These are phyloP conservation scores for Thalassiosira mediterranea DNA, from an alignment of 352 stramenopile genomes.

Conservation along the genomic window DNA sequence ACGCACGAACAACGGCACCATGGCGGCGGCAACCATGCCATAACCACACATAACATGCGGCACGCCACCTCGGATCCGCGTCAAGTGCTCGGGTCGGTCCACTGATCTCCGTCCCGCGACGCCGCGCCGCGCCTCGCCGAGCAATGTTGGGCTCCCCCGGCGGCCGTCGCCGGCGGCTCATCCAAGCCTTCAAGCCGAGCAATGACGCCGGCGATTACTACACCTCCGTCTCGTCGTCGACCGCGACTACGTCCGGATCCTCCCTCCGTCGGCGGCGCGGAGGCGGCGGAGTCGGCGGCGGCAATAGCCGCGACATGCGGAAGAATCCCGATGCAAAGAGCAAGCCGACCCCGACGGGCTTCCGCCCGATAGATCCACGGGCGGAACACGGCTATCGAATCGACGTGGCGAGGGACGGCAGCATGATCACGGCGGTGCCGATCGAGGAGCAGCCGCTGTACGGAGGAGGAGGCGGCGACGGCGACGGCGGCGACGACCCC, in stretches of 20 bases:
- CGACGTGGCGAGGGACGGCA: constrained; percentile 37
- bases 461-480: neutral
- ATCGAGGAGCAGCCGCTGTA: constrained; percentile 12
- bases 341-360: neutral
- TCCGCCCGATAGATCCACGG: constrained; percentile 19
- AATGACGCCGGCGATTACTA: constrained; percentile 13
- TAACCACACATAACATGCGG: no score
- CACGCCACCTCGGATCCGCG: no score
- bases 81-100: no score
- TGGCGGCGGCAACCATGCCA: no score
- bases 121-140: no score
- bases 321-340: constrained; percentile 3
- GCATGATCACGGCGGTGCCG: constrained; percentile 53
- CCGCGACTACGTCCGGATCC: neutral
- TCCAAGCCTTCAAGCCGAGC: constrained; percentile 23
- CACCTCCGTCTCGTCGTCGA: constrained; percentile 25
- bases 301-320: constrained; percentile 9
- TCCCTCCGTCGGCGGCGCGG: constrained; percentile 4
- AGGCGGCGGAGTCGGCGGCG: no score
- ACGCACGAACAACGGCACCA: no score
- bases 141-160: constrained; percentile 12
- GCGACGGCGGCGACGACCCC: neutral
- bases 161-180: constrained; percentile 27
- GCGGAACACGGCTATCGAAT: constrained; percentile 36
- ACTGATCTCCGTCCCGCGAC: no score